Evolutionary conservation across 495 filamentous ascomycete genomes (phyloP).

Genomic region (Penicillium bovifimosum): DNA sequence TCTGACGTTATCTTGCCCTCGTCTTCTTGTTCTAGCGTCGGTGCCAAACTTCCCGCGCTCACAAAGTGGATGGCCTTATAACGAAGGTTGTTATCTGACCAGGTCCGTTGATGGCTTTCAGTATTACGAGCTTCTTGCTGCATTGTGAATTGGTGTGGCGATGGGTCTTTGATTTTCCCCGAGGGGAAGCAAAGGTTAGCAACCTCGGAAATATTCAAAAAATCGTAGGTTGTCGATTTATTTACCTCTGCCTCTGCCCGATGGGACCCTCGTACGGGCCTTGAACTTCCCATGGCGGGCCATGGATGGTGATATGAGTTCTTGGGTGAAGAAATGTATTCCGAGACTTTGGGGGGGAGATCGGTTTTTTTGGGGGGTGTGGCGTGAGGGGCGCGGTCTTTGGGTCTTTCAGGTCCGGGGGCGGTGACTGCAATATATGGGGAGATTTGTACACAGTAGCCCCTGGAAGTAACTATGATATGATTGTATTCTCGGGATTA

Average conservation of each 20-base stretch:
- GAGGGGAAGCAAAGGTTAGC: no score
- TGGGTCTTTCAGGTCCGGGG: conserved; percentile 1
- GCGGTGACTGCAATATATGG: background rate
- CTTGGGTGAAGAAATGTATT: background rate
- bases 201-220: no score
- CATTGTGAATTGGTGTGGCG: conserved; percentile 49
- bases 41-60: conserved; percentile 58
- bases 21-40: conserved; percentile 13
- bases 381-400: background rate
- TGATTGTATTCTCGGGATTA: background rate
- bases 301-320: conserved; percentile 8
- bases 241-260: background rate
- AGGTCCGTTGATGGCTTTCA: conserved; percentile 47
- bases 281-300: conserved; percentile 29
- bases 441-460: no score
- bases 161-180: conserved; percentile 4
- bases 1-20: background rate
- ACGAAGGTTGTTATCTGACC: conserved; percentile 36
- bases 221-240: no score
- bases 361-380: no score
- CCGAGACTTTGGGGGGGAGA: background rate
- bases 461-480: no score
- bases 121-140: conserved; percentile 75
- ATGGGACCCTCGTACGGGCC: conserved; percentile 15
- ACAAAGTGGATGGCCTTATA: conserved; percentile 66